phyloP scores from a whole-genome alignment of 164 flowering plant species.

The Umbellularia californica region DNA sequence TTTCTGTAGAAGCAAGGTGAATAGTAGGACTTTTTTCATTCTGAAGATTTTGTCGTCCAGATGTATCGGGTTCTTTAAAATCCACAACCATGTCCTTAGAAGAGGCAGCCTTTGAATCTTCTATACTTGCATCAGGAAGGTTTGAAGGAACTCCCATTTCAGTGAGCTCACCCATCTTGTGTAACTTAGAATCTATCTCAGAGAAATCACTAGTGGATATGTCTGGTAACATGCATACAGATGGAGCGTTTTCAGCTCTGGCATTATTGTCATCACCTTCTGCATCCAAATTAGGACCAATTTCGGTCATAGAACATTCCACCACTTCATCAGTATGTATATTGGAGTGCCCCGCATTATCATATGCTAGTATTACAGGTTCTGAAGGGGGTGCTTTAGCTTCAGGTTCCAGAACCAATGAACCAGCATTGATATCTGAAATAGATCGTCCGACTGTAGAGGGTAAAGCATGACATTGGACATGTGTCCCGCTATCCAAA shows the following conservation, averaged over 20 bases:
- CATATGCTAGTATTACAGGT: slow-evolving; percentile 6
- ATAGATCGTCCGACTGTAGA: neutral
- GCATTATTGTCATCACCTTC: slow-evolving; percentile 7
- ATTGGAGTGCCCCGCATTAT: slow-evolving; percentile 7
- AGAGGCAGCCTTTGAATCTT: slow-evolving; percentile 1
- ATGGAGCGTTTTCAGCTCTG: neutral
- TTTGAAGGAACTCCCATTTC: slow-evolving; percentile 2
- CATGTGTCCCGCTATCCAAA: neutral
- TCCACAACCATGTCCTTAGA: slow-evolving; percentile 6
- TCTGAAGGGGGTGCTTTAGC: neutral
- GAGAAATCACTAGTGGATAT: neutral
- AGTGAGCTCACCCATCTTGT: neutral
- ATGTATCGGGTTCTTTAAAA: neutral
- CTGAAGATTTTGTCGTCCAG: slow-evolving; percentile 1
- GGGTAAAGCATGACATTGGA: slow-evolving; percentile 3
- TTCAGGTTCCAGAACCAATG: slow-evolving; percentile 7
- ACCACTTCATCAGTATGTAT: neutral
- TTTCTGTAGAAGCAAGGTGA: neutral
- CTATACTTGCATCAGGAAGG: neutral
- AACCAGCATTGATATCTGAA: slow-evolving; percentile 11
- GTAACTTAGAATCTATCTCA: neutral
- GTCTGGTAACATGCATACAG: neutral
- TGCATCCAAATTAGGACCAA: slow-evolving; percentile 10
- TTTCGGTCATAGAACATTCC: neutral
- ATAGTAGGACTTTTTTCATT: slow-evolving; percentile 7